Evolutionary conservation across 768 basidiomycete species (phyloP), one percentile per base, ranked within the genome.

Genomic region (Suillus cothurnatus): DNA sequence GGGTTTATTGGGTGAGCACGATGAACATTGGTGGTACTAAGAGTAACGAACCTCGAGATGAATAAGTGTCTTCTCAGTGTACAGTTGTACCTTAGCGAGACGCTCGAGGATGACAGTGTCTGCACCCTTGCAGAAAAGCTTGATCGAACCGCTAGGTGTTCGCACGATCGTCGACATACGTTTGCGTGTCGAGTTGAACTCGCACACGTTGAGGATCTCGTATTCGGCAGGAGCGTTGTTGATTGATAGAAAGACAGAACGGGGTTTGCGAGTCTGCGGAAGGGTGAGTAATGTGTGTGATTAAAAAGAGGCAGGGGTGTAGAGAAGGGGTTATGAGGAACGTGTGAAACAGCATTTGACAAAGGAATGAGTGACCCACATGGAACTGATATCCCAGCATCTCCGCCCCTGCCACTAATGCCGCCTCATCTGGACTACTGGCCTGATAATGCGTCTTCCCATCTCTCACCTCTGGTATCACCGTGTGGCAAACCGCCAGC

Each of bases 181-280:
- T 73, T 99, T 99, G 60, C 97, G 86, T 5, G 95, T 94, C 28
- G 95, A 97, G 74, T 99, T 99, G 84, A 99, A 99, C 79, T 99
- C 97, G 85, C 96, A 97, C 52, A 99, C 91, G 73, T 99, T 99
- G 65, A 99, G 78, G 64, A 99, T 87, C 72, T 98, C 88, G 74
- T 89, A 99, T 74, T 99, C 95, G 63, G 86, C 84, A 0, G 82
- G 78, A 62, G 81, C 77, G 23, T 94, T 95, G 59, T 85, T 81
- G 64, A 96, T 82, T 47, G 92, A 90, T 61, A 99, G 88, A 73
- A 94, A 98, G 8, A 96, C 93, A 0, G 97, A 97, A 73, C 91
- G 95, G 6, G 97, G 97, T 77, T 99, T 99, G 47, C 97, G 91
- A 2, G 85, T 96, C 95, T 98, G 74, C 19, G 34, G 4, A 34